These are phyloP conservation scores for Fusarium sp. DNA, from an alignment of 2,329 filamentous ascomycete genomes.

Conservation along the genomic window DNA sequence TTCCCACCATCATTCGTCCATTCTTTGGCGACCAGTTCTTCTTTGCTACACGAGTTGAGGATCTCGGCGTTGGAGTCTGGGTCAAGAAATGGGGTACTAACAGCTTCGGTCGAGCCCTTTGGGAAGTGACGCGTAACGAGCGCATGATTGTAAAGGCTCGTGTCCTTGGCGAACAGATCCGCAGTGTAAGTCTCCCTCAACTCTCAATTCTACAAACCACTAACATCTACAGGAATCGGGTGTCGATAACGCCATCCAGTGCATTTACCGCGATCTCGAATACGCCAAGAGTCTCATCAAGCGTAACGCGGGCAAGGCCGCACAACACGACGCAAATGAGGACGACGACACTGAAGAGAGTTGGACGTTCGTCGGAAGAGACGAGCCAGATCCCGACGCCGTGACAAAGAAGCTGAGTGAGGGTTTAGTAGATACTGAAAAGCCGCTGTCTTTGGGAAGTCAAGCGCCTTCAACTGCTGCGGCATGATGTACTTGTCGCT, in stretches of 20 bases:
- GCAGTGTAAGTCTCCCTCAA: constrained; percentile 69
- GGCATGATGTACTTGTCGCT: constrained; percentile 13
- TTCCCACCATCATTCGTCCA: constrained; percentile 93
- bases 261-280: constrained; percentile 93
- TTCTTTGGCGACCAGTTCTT: constrained; percentile 99
- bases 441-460: constrained; percentile 41
- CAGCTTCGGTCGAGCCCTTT: constrained; percentile 85
- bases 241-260: constrained; percentile 89
- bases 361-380: constrained; percentile 87
- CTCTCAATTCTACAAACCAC: background rate
- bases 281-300: constrained; percentile 89
- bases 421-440: constrained; percentile 45
- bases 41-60: constrained; percentile 89
- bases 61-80: constrained; percentile 90
- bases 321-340: constrained; percentile 54
- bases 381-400: constrained; percentile 60
- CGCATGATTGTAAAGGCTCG: constrained; percentile 91
- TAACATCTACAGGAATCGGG: constrained; percentile 78
- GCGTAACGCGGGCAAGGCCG: constrained; percentile 67
- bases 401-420: constrained; percentile 56
- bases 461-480: constrained; percentile 30
- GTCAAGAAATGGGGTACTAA: constrained; percentile 91
- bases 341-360: constrained; percentile 77
- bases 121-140: constrained; percentile 90
- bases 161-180: constrained; percentile 86